phyloP scores from a whole-genome alignment of 768 basidiomycete genomes.

The Naematelia aurantialba region DNA sequence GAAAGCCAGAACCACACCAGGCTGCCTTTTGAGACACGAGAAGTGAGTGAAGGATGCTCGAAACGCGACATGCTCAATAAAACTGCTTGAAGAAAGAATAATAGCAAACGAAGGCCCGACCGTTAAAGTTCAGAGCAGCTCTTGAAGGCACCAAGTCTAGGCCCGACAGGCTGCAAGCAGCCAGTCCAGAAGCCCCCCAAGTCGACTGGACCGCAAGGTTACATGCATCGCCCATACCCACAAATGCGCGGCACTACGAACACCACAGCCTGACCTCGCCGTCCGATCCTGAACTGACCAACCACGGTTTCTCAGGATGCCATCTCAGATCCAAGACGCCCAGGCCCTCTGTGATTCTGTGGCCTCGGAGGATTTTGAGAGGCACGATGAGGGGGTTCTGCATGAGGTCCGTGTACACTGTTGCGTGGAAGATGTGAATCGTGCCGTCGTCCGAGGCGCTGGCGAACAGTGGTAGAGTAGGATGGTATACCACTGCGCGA shows the following conservation, averaged over 20 bases:
- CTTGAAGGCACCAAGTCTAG: no score
- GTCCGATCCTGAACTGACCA: conserved; percentile 87
- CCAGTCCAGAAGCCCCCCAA: no score
- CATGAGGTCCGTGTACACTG: conserved; percentile 91
- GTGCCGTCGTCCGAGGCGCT: conserved; percentile 96
- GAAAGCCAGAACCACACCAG: no score
- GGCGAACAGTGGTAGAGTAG: conserved; percentile 89
- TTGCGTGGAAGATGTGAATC: conserved; percentile 92
- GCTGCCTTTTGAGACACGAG: no score
- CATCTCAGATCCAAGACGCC: conserved; percentile 89
- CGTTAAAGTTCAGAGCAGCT: no score
- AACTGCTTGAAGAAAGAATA: no score
- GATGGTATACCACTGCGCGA: conserved; percentile 88
- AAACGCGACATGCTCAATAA: no score
- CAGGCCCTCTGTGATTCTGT: conserved; percentile 74
- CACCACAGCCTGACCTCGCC: conserved; percentile 79
- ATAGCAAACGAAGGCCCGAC: no score
- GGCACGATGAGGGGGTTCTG: conserved; percentile 97
- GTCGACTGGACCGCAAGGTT: no score
- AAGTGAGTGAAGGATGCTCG: no score
- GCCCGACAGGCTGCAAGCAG: no score
- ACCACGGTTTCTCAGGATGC: conserved; percentile 87
- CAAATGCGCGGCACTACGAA: conserved; percentile 30
- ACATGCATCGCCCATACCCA: not conserved
- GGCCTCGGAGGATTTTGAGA: conserved; percentile 91